Percentiles rank a stretch among this genome's conserved stretches.
Conservation (phyloP, 352 stramenopile genomes). For the Phytophthora gonapodyides region DNA sequence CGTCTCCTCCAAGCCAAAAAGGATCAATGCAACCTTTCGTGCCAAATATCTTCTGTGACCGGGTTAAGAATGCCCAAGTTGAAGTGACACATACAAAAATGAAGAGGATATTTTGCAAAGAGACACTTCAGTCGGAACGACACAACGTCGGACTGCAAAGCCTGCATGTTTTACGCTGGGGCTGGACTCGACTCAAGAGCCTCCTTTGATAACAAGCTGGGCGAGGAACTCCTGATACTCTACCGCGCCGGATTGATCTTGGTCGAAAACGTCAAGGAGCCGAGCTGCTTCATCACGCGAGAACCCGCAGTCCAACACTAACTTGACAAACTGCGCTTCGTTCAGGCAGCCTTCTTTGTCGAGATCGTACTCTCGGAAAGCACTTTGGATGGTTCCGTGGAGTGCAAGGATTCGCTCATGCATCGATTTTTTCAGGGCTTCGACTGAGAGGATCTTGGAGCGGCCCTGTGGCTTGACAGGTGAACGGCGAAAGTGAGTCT, state of each 20-base stretch:
- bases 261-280: constrained; percentile 47
- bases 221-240: constrained; percentile 67
- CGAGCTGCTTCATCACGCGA: constrained; percentile 33
- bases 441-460: constrained; percentile 31
- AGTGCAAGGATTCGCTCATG: constrained; percentile 44
- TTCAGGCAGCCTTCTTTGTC: constrained; percentile 43
- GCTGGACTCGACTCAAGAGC: constrained; percentile 8
- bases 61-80: constrained; percentile 11
- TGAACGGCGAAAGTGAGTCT: constrained; percentile 17
- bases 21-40: constrained; percentile 31
- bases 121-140: constrained; percentile 21
- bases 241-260: constrained; percentile 52
- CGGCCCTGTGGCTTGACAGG: constrained; percentile 17
- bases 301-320: constrained; percentile 44
- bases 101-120: not conserved
- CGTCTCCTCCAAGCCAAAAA: not conserved
- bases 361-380: constrained; percentile 59
- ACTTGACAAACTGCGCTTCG: constrained; percentile 49
- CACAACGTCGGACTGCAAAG: not conserved
- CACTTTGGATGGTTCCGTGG: constrained; percentile 54
- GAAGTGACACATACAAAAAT: constrained; percentile 4
- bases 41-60: constrained; percentile 24
- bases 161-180: not conserved
- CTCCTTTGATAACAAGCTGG: constrained; percentile 42
- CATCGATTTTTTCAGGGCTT: constrained; percentile 53